phyloP scores from a whole-genome alignment of 208 protist species.

The Wallacemonas sp. region DNA sequence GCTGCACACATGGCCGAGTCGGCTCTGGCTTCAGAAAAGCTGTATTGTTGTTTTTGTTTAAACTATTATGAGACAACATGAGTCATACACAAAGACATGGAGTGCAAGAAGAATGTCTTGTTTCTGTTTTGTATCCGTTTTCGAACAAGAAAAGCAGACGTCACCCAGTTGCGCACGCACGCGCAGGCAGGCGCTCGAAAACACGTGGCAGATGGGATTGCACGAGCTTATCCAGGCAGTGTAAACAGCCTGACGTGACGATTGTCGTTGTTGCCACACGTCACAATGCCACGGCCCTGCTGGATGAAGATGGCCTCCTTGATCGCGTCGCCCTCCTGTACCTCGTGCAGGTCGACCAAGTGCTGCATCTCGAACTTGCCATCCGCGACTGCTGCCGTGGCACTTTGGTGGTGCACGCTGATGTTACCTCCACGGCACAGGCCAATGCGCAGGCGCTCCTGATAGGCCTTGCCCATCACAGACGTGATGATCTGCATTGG shows the following conservation, averaged over 20 bases:
- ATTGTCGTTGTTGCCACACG: slow-evolving; percentile 54
- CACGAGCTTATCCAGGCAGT: slow-evolving; percentile 24
- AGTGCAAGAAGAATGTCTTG: no score
- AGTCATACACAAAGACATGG: no score
- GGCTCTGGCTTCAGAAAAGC: no score
- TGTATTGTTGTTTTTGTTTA: no score
- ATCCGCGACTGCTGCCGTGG: slow-evolving; percentile 9
- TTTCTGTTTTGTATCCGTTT: no score
- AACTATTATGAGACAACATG: no score
- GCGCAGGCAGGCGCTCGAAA: no score
- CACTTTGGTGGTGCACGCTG: slow-evolving; percentile 51
- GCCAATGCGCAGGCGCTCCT: slow-evolving; percentile 59
- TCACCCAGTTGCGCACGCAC: no score
- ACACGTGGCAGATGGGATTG: no score
- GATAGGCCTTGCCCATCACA: slow-evolving; percentile 56
- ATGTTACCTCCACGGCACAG: slow-evolving; percentile 44
- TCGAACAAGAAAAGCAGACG: no score
- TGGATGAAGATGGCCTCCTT: slow-evolving; percentile 51
- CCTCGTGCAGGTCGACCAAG: slow-evolving; percentile 42
- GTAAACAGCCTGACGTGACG: slow-evolving; percentile 62
- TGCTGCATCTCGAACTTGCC: slow-evolving; percentile 44
- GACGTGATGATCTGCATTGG: slow-evolving; percentile 49
- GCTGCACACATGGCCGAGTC: no score
- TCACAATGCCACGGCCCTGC: slow-evolving; percentile 57
- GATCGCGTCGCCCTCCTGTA: slow-evolving; percentile 54